Evolutionary conservation across 192 early-diverging fungal genomes (phyloP), one percentile per base, ranked within the genome.

Genomic region (Fimicolochytrium jonesii): DNA sequence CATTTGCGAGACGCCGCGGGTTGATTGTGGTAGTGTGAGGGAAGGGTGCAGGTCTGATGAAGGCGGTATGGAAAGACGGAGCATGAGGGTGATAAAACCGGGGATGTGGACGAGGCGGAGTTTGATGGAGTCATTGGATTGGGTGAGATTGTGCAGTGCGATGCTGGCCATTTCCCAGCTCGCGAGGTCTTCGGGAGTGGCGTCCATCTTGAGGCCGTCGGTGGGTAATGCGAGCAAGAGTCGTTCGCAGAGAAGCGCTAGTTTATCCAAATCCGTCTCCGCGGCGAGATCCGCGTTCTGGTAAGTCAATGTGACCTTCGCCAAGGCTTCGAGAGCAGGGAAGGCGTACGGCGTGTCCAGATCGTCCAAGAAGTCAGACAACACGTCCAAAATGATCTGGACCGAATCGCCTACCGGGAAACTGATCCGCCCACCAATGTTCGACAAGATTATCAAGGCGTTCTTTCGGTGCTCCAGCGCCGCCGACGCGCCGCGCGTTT

Each of bases 381-480:
- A 56, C 50, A 75, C 41, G 58, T 54, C 67, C 63, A 81, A 39
- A 55, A 85, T 58, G 42, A 81, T 48, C 50, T 70, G 50, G 28
- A 69, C 63, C 47, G 69, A 41, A 53, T 68, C 39, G 25, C 67
- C 30, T 37, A 69, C 56, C 0, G 74, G 72, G 9, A 87, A 30
- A 20, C 56, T 66, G 43, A 87, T 20, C 50, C 70, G 72, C 26
- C 73, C 68, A 1, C 71, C 77, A 39, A 88, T 79, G 42, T 87
- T 84, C 36, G 84, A 82, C 54, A 87, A 69, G 30, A 87, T 84
- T 17, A 83, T 80, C 10, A 87, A 53, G 3, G 81, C 73, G 39
- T 79, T 87, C 59, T 88, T 88, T 7, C 87, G 77, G 42, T 80
- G 76, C 44, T 87, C 85, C 18, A 88, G 64, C 2, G 78, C 75